Conservation (phyloP, 2,329 filamentous ascomycete species). For the Clonostachys byssicola region DNA sequence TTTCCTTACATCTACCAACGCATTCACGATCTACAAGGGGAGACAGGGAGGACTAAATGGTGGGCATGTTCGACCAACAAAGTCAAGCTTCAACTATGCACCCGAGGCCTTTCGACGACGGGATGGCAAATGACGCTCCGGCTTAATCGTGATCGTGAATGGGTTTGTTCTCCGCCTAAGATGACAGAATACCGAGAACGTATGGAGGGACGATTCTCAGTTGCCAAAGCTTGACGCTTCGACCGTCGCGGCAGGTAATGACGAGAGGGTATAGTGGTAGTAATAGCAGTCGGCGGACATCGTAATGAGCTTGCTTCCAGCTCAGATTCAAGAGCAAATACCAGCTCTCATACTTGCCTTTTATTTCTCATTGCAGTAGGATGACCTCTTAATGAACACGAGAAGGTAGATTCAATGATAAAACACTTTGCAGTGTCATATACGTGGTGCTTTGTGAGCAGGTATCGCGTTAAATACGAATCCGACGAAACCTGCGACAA, state of each 20-base stretch:
- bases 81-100: conserved; percentile 96
- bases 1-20: background rate
- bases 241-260: conserved; percentile 48
- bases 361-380: no score
- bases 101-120: conserved; percentile 70
- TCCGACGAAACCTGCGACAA: no score
- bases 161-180: conserved; percentile 69
- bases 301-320: no score
- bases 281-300: no score
- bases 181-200: conserved; percentile 78
- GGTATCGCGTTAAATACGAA: no score
- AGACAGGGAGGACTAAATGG: background rate
- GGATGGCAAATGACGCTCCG: conserved; percentile 91
- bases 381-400: no score
- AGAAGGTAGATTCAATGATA: no score
- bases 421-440: no score
- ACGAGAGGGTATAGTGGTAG: no score
- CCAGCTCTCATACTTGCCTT: no score
- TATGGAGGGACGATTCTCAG: conserved; percentile 59
- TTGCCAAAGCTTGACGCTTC: conserved; percentile 49
- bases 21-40: background rate
- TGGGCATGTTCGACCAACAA: conserved; percentile 73
- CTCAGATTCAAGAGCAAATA: no score
- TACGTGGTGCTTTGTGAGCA: no score
- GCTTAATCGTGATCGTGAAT: conserved; percentile 88